Evolutionary conservation across 2,329 filamentous ascomycete species (phyloP), one percentile per base, ranked within the genome.

Genomic region (Akanthomyces lecanii): DNA sequence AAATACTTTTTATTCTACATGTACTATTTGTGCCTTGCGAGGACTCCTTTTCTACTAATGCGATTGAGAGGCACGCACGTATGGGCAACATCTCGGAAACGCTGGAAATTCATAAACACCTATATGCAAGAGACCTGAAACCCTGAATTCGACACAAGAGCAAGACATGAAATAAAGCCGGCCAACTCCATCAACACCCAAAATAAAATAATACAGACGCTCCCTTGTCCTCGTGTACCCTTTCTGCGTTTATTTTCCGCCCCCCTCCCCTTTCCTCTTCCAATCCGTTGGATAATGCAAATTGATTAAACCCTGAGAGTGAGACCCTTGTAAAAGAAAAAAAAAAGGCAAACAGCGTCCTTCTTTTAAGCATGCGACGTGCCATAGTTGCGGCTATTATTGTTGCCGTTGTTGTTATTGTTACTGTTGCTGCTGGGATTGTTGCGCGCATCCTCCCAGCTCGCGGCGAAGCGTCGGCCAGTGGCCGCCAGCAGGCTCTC

Each of bases 401-500:
- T 50, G 54, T 6, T 50, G 44, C 5, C 47, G n/a, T 63, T 61
- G 63, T 57, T 64, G 45, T 58, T 63, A 38, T 67, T 64, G 51
- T 57, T 63, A 36, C 66, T 51, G 63, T 54, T 40, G 55, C 40
- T 64, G 44, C 66, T 63, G 51, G 61, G 62, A 40, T 54, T 63
- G 1, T 89, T 89, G 1, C 89, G 91, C 57, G 96, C 89, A 72
- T 96, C 92, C 73, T 94, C 86, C 92, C 92, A 97, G 1, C 90
- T 92, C 5, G 91, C 91, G 50, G 90, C 89, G 68, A 96, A 92
- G 38, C 92, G 83, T 63, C 92, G 80, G 6, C 92, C 87, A 0
- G 92, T 96, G 69, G 86, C 92, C 0, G 92, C 91, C 53, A 99
- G 79, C 55, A 99, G 79, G 12, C 93, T 91, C 77, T 99, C 95